These are phyloP conservation scores for Septoria linicola DNA, from an alignment of 2,329 filamentous ascomycete species.

Conservation along the genomic window DNA sequence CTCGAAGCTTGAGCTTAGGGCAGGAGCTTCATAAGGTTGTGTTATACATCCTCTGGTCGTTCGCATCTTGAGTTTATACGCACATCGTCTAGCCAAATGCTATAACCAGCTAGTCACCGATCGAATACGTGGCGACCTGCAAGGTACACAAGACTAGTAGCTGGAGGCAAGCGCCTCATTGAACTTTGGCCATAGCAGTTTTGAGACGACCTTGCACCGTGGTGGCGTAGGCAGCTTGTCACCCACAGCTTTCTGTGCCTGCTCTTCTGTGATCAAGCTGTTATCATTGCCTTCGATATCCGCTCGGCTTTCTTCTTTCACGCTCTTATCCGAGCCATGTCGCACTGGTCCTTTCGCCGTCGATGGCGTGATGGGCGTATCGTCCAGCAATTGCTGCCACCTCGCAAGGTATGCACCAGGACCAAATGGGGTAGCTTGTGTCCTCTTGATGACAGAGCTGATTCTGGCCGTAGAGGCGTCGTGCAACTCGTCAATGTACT, in stretches of 20 bases:
- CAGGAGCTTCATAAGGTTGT: too few species aligned
- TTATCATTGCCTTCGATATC: conserved; percentile 36
- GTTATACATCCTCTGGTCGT: too few species aligned
- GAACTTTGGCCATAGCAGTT: conserved; percentile 37
- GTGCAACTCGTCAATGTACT: conserved; percentile 59
- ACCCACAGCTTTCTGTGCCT: conserved; percentile 35
- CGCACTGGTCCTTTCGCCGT: conserved; percentile 54
- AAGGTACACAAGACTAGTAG: too few species aligned
- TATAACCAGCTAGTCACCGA: too few species aligned
- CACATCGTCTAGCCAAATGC: too few species aligned
- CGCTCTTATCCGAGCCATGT: conserved; percentile 36
- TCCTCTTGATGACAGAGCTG: conserved; percentile 54
- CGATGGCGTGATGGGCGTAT: conserved; percentile 66
- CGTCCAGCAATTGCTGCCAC: conserved; percentile 70
- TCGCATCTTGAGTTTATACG: too few species aligned
- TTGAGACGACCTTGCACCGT: conserved; percentile 33
- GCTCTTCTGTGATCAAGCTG: conserved; percentile 30
- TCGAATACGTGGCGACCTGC: too few species aligned
- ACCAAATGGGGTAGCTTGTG: conserved; percentile 52
- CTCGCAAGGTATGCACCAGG: conserved; percentile 70
- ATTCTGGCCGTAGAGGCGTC: conserved; percentile 56
- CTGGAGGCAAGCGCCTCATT: conserved; percentile 35
- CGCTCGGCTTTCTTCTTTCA: conserved; percentile 39
- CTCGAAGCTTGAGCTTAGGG: too few species aligned
- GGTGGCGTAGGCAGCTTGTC: conserved; percentile 34